Evolutionary conservation across 2,329 filamentous ascomycete species (phyloP), one percentile per base, ranked within the genome.

Genomic region (Aotearoamyces nothofagi): DNA sequence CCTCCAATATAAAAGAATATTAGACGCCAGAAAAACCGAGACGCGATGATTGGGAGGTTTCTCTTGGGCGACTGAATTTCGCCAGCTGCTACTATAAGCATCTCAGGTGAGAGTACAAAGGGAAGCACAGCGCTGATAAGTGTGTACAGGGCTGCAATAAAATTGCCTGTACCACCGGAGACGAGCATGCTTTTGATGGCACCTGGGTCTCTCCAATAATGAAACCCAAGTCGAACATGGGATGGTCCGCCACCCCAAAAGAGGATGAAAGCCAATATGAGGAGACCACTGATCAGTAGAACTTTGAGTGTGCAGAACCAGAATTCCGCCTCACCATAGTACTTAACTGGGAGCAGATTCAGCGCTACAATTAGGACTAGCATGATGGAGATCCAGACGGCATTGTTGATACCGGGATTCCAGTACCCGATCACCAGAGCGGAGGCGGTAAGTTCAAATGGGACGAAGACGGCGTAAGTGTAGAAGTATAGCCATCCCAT

Each of bases 191-290:
- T n/a, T n/a, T 66, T 64, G 46, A 87, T 86, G 0, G 79, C 61
- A 2, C 80, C 80, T 0, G 79, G 80, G 1, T 67, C 55, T 3
- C 63, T 57, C 69, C 71, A 78, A 48, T 66, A 71, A 15, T 69
- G 63, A 47, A 87, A 87, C 1, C 80, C 80, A 37, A 80, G 80
- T 0, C 67, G 58, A 39, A 69, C 63, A 45, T 72, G 72, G 38
- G 71, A 57, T 8, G 55, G 34, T 7, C 71, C 49, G 34, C 66
- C 63, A 27, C 71, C 57, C 17, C 63, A 14, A 14, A 70, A 53
- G 28, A 72, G 59, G 17, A 74, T 55, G 29, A 66, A 57, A 33
- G 76, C 71, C 9, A 12, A 86, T 37, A 71, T 42, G 39, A 86
- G 65, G 28, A 87, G 60, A 1, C 69, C 77, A 19, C 83, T 53